Base-by-base conservation (phyloP, 164 flowering plant genomes). In the Berberis vulgaris region DNA sequence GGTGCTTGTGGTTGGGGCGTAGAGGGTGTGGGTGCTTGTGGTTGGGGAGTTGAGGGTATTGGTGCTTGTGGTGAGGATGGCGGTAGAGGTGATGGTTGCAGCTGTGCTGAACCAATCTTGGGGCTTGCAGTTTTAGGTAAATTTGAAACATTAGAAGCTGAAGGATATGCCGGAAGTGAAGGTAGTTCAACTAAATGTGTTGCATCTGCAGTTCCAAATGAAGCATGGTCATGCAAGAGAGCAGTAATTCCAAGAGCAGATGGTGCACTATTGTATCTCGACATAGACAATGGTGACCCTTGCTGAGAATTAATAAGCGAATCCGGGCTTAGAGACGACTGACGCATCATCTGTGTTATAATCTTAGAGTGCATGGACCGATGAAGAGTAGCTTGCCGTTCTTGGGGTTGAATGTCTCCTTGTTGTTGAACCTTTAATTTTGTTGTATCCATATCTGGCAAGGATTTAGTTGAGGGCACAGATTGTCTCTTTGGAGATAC, bases 161-260 rank as follows among this genome's bases (percentile, higher is more conserved):
- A 45, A 49, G 59, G 9, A 11, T 56, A 58, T n/a, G 59, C 54
- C n/a, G 47, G 39, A 49, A 57, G 56, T 4, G 70, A 65, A 41
- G 66, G 57, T 55, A 62, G 6, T 60, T 58, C 63, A 42, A 38
- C 55, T 11, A 47, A 61, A 42, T 57, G 62, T 46, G 72, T 26
- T 44, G 58, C 67, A 54, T 77, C 79, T 43, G 58, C 39, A 65
- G 57, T 70, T 64, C 55, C 62, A 61, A 57, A 67, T 45, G 70
- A 66, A 63, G 60, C 62, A 61, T 74, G 73, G 55, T 76, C 79
- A 57, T 87, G 88, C 74, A 90, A 74, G 41, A 87, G 73, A 73
- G 88, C 85, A 13, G 91, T 83, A 59, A 89, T 89, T 39, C 96
- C 94, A 66, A 90, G 81, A 65, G 74, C 72, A 2, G 94, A 85